Base-by-base conservation (phyloP, 2,329 filamentous ascomycete species). In the Xylariaceae sp. region DNA sequence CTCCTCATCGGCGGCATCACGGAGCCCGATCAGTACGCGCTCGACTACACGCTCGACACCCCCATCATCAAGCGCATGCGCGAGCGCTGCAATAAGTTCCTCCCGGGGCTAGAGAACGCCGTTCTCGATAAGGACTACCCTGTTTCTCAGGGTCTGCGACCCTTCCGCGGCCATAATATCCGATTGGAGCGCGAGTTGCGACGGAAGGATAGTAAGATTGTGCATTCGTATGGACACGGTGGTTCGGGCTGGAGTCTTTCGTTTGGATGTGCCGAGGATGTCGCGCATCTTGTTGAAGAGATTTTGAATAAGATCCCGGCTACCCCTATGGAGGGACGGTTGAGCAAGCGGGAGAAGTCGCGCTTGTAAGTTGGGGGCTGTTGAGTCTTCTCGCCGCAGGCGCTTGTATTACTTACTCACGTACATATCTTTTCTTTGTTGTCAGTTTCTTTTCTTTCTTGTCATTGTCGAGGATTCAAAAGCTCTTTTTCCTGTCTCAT, bases 151-250 rank as follows among this genome's bases (percentile, higher is more conserved):
- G 77, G 76, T 0, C 64, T 76, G 15, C 72, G 77, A 4, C 77
- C 76, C 2, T 76, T 76, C 61, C 63, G 76, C 17, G 63, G 65
- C 9, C 66, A 62, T 9, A 76, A 78, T 50, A 74, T 79, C 4
- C 71, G 76, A 5, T 74, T 79, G 4, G 76, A 78, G 65, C 70
- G 75, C 0, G 77, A 79, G 60, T 66, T 74, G 8, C 70, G 72
- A 42, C 57, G 66, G 56, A 61, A 66, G n/a, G 63, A 64, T 5
- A 74, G 72, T 62, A 70, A 71, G n/a, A 74, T 77, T 47, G 70
- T 78, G 1, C 77, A 78, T 56, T 73, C 71, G 1, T 78, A 78
- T 61, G 76, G 77, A 1, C 77, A 78, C 52, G 76, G 76, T 3
- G 77, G 75, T 3, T 72, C 75, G 2, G 77, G 76, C 3, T 78